Conservation (phyloP, 2,329 filamentous ascomycete genomes). For the Ophiocordyceps sinensis region DNA sequence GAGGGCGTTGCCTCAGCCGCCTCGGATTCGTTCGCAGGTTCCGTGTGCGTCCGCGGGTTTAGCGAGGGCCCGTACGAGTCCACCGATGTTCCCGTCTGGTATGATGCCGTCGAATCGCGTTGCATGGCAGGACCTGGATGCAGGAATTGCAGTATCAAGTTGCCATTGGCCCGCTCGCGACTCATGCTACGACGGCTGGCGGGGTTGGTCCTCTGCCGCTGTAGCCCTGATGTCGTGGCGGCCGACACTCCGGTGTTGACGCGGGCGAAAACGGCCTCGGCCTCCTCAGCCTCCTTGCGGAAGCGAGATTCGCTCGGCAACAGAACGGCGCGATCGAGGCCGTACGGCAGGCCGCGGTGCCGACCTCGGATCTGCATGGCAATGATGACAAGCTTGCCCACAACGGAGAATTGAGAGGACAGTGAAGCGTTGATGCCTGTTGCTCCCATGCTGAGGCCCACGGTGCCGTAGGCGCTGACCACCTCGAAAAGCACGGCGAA, state of each 20-base stretch:
- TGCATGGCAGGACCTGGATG: constrained; percentile 31
- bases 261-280: constrained; percentile 23
- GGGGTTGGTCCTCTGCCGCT: constrained; percentile 13
- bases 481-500: constrained; percentile 71
- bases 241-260: constrained; percentile 21
- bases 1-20: constrained; percentile 12
- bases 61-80: constrained; percentile 6
- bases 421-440: constrained; percentile 63
- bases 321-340: constrained; percentile 46
- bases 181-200: constrained; percentile 22
- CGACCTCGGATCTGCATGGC: constrained; percentile 57
- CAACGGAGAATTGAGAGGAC: constrained; percentile 61
- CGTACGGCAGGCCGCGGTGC: constrained; percentile 54
- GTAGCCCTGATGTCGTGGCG: constrained; percentile 14
- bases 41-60: constrained; percentile 8
- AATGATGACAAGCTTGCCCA: constrained; percentile 57
- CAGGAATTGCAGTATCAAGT: constrained; percentile 29
- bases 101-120: constrained; percentile 8
- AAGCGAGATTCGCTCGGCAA: constrained; percentile 43
- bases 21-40: constrained; percentile 13
- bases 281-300: constrained; percentile 35
- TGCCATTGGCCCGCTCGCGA: constrained; percentile 23
- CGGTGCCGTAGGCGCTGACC: constrained; percentile 84
- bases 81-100: constrained; percentile 14
- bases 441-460: constrained; percentile 81